phyloP scores from a whole-genome alignment of 1,284 basidiomycete genomes.

The Tausonia pullulans region DNA sequence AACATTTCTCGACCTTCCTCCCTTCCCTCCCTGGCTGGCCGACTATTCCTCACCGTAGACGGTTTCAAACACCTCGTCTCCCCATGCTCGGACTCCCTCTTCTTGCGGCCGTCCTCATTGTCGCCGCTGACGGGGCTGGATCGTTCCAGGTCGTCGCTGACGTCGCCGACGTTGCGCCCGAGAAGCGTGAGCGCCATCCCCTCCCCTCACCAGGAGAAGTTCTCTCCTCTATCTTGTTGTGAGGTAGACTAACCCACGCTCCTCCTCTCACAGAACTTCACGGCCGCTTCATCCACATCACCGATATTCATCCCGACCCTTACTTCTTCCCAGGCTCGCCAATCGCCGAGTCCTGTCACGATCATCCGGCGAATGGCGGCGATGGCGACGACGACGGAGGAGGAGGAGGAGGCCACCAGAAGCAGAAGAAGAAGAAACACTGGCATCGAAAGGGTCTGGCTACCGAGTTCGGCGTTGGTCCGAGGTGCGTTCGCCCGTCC shows the following conservation, averaged over 20 bases:
- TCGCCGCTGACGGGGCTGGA: too few species aligned
- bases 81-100: too few species aligned
- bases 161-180: too few species aligned
- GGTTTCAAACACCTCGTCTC: too few species aligned
- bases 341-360: conserved; percentile 29
- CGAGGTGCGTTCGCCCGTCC: conserved; percentile 27
- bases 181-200: too few species aligned
- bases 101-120: too few species aligned
- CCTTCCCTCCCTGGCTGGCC: too few species aligned
- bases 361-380: background rate
- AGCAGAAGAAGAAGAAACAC: conserved; percentile 5
- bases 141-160: too few species aligned
- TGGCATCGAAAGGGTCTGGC: conserved; percentile 20
- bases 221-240: too few species aligned
- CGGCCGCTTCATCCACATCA: conserved; percentile 23
- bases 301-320: conserved; percentile 37
- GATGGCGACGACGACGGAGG: conserved; percentile 17
- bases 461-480: conserved; percentile 30
- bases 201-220: too few species aligned
- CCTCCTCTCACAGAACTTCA: background rate
- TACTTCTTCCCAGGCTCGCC: conserved; percentile 30
- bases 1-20: too few species aligned
- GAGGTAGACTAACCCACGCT: background rate
- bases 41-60: too few species aligned
- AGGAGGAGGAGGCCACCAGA: conserved; percentile 12